Percentiles rank a stretch among this genome's conserved stretches.
These are phyloP conservation scores for Xylaria sp. DNA, from an alignment of 2,329 filamentous ascomycete genomes.

Conservation along the genomic window DNA sequence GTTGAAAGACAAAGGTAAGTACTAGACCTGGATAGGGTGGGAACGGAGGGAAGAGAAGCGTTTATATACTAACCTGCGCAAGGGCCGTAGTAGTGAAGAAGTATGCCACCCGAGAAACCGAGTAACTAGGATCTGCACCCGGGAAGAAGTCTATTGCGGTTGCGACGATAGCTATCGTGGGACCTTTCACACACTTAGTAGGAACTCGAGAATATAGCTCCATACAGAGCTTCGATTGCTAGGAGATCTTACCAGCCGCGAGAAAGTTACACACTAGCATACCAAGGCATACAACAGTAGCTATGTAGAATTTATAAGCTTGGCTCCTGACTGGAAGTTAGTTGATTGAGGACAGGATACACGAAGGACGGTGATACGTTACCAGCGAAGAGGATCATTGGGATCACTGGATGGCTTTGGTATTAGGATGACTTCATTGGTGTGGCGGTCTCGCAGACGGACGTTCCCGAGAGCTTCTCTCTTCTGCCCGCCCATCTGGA, in stretches of 20 bases:
- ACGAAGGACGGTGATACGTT: not conserved
- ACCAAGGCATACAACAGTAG: conserved; percentile 60
- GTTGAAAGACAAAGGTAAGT: not conserved
- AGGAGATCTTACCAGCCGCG: conserved; percentile 56
- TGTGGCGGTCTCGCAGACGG: conserved; percentile 54
- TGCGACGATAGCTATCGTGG: conserved; percentile 60
- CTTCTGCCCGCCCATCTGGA: conserved; percentile 18
- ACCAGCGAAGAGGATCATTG: conserved; percentile 53
- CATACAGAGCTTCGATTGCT: not conserved
- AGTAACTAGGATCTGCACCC: conserved; percentile 42
- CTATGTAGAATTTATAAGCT: conserved; percentile 61
- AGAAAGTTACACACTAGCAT: conserved; percentile 68
- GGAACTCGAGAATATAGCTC: not conserved
- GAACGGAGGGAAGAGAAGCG: not conserved
- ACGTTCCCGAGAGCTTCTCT: conserved; percentile 54
- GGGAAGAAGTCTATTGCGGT: conserved; percentile 61
- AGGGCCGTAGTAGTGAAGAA: conserved; percentile 64
- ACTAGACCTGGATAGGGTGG: not conserved
- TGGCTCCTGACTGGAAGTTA: conserved; percentile 50
- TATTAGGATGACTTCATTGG: conserved; percentile 51
- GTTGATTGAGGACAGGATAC: not conserved
- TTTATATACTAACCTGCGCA: conserved; percentile 51
- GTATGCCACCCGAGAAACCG: conserved; percentile 59
- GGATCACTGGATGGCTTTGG: conserved; percentile 51
- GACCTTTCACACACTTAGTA: conserved; percentile 44